These are phyloP conservation scores for Diaporthe nobilis DNA, from an alignment of 2,329 filamentous ascomycete species.

Conservation along the genomic window DNA sequence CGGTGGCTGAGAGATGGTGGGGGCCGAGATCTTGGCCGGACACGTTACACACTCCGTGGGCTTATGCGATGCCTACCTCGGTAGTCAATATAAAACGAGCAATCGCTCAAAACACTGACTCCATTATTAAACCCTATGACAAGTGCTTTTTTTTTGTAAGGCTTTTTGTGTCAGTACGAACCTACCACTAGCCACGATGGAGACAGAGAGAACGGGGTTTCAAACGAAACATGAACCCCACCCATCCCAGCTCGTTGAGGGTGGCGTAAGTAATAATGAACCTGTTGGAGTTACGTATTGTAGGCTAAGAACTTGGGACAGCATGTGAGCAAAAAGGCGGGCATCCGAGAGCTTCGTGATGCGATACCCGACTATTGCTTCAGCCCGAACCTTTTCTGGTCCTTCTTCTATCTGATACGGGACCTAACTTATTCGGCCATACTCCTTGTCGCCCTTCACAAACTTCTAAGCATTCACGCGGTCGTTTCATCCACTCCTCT, in stretches of 20 bases:
- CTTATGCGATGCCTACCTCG: neutral
- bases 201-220: conserved; percentile 11
- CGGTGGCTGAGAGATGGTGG: neutral
- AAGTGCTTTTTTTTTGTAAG: neutral
- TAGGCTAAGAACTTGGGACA: neutral
- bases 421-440: neutral
- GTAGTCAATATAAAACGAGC: neutral
- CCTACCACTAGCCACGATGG: neutral
- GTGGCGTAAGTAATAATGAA: neutral
- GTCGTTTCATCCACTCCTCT: neutral
- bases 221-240: conserved; percentile 6
- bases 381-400: conserved; percentile 40
- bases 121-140: neutral
- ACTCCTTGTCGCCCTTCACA: neutral
- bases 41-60: no score
- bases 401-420: conserved; percentile 16
- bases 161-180: neutral
- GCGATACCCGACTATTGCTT: conserved; percentile 99
- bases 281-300: neutral
- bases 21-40: neutral
- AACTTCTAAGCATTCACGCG: neutral
- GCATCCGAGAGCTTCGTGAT: conserved; percentile 94
- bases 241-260: conserved; percentile 11
- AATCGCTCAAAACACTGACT: neutral
- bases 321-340: neutral